Conservation (phyloP, 495 filamentous ascomycete species). For the Xylaria bambusicola region DNA sequence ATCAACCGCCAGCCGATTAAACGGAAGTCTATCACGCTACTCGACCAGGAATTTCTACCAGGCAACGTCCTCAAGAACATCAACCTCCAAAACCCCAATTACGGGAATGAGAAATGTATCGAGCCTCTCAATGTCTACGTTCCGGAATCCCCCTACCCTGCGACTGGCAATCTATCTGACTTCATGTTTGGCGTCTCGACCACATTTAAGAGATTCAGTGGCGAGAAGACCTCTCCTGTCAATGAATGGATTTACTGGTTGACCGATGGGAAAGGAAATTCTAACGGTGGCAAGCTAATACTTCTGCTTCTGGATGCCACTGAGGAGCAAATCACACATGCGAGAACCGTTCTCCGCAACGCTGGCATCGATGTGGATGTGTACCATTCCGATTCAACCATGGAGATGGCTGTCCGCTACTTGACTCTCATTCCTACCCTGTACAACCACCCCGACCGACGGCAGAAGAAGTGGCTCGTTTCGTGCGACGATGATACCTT, state of each 20-base stretch:
- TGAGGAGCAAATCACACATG: constrained; percentile 44
- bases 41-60: constrained; percentile 47
- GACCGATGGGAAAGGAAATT: constrained; percentile 49
- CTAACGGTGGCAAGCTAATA: constrained; percentile 51
- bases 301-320: constrained; percentile 46
- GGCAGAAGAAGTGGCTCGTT: constrained; percentile 64
- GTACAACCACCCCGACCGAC: constrained; percentile 52
- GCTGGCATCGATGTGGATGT: constrained; percentile 67
- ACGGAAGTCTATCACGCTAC: constrained; percentile 49
- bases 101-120: constrained; percentile 40
- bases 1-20: constrained; percentile 43
- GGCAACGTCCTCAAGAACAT: constrained; percentile 41
- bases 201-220: constrained; percentile 47
- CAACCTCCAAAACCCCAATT: constrained; percentile 43
- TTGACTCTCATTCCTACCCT: constrained; percentile 56
- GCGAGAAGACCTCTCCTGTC: constrained; percentile 43
- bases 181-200: constrained; percentile 54
- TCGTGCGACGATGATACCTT: constrained; percentile 77
- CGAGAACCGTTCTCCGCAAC: constrained; percentile 39
- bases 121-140: constrained; percentile 51
- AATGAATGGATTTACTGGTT: constrained; percentile 54
- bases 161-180: constrained; percentile 47
- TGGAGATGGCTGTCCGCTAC: constrained; percentile 61
- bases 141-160: constrained; percentile 47
- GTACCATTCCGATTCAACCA: constrained; percentile 57